These are phyloP conservation scores for Aureobasidium mangrovei DNA, from an alignment of 2,329 filamentous ascomycete species.

Conservation along the genomic window DNA sequence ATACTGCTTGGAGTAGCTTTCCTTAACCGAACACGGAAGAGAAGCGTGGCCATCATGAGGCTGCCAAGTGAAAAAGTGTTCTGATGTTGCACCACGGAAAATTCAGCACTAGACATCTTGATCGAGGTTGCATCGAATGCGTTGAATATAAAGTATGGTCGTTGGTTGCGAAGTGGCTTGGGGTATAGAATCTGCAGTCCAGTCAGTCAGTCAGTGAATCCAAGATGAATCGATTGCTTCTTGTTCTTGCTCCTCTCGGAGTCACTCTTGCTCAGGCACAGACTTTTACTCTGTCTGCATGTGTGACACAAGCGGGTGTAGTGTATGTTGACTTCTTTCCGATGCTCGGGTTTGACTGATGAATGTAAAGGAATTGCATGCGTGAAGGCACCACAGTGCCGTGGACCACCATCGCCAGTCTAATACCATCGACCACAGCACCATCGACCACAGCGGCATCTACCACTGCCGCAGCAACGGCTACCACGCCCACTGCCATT, in stretches of 20 bases:
- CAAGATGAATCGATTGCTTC: not conserved
- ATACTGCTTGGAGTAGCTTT: not conserved
- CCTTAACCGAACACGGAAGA: not conserved
- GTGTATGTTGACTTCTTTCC: not conserved
- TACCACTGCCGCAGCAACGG: not conserved
- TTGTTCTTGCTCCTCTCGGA: not conserved
- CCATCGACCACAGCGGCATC: not conserved
- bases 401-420: constrained; percentile 1
- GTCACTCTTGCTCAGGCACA: not conserved
- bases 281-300: constrained; percentile 1
- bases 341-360: not conserved
- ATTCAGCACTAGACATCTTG: too few relatives aligned
- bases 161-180: not conserved
- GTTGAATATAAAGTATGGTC: constrained; percentile 1
- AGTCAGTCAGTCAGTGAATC: too few relatives aligned
- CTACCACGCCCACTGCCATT: not conserved
- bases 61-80: not conserved
- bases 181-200: not conserved
- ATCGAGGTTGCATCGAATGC: too few relatives aligned
- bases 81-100: too few relatives aligned
- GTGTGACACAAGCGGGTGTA: not conserved
- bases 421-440: not conserved
- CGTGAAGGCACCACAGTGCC: constrained; percentile 4
- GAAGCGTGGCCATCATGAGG: not conserved
- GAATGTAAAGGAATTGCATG: not conserved